phyloP scores from a whole-genome alignment of 2,329 filamentous ascomycete species.

The Scolecobasidium constrictum region DNA sequence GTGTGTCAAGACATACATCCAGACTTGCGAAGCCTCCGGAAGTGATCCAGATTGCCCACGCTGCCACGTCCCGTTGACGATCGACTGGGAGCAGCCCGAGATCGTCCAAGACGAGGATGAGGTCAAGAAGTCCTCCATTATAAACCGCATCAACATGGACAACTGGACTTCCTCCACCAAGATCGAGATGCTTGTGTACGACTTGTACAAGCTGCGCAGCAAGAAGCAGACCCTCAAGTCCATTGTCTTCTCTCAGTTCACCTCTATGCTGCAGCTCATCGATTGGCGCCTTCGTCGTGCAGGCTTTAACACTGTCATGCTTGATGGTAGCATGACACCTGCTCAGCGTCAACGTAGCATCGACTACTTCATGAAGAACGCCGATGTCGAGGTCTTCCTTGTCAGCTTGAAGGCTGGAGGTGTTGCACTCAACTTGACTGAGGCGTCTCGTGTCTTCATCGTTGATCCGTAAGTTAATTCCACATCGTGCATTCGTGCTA shows the following conservation, averaged over 20 bases:
- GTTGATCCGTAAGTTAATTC: constrained; percentile 69
- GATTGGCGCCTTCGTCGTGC: constrained; percentile 93
- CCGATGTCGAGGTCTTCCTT: constrained; percentile 89
- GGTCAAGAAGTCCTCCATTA: constrained; percentile 92
- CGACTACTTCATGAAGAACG: constrained; percentile 91
- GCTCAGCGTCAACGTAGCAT: constrained; percentile 88
- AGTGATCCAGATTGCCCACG: constrained; percentile 66
- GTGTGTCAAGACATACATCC: constrained; percentile 70
- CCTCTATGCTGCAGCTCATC: constrained; percentile 91
- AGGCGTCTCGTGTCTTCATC: constrained; percentile 91
- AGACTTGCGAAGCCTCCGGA: constrained; percentile 56
- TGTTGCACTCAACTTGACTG: constrained; percentile 88
- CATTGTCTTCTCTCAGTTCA: constrained; percentile 96
- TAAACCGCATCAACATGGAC: constrained; percentile 98
- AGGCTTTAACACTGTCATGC: constrained; percentile 97
- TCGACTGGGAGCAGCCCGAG: constrained; percentile 90
- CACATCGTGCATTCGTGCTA: constrained; percentile 3
- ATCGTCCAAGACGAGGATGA: constrained; percentile 81
- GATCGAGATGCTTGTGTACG: constrained; percentile 91
- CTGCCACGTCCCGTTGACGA: constrained; percentile 80
- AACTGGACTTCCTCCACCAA: constrained; percentile 98
- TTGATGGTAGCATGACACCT: constrained; percentile 95
- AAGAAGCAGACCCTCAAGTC: constrained; percentile 92
- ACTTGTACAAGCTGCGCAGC: constrained; percentile 81
- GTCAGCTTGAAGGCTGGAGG: constrained; percentile 94